Base-by-base conservation (phyloP, 768 basidiomycete species). In the Suillus subluteus region DNA sequence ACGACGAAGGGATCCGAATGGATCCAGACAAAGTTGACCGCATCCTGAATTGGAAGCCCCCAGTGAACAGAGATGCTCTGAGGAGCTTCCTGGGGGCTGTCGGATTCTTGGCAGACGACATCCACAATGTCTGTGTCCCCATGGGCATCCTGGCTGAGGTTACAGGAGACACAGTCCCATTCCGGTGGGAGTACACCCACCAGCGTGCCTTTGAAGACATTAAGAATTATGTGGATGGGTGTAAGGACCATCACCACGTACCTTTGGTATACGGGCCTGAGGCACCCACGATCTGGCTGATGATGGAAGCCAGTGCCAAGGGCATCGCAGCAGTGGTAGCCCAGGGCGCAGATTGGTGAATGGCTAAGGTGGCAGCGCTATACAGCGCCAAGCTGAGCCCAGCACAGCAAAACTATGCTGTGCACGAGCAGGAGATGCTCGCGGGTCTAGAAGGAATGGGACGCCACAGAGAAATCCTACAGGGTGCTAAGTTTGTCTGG, bases 331-430 rank as follows among this genome's bases (percentile, higher is more conserved):
- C 8, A 2, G 21, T 46, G 2, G 44, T 46, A 1, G 44, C 44
- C 8, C 44, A 46, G 4, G 44, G 44, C 21, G 3, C 4, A 1
- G 44, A 46, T 5, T 46, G 44, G 44, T 4, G 5, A 2, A 4
- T 16, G 0, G 6, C 44, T 0, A 8, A 8, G 44, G 21, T 46
- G 0, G 21, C 21, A 3, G 44, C 44, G 0, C 2, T 43, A 0
- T 68, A 54, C n/a, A 64, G 58, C 1, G 66, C 63, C 0, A 82
- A 81, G 56, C 66, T 82, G 4, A 79, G 73, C 21, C 38, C 74
- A 0, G 76, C 80, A 0, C 80, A 82, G 62, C 79, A 79, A 26
- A 82, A 82, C 48, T 82, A 82, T 43, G 72, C 79, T 1, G 78
- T 79, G 0, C 81, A 82, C 35, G 79, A 82, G 62, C 76, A 78